Base-by-base conservation (phyloP, 768 basidiomycete genomes). In the Mycena capillaripes region DNA sequence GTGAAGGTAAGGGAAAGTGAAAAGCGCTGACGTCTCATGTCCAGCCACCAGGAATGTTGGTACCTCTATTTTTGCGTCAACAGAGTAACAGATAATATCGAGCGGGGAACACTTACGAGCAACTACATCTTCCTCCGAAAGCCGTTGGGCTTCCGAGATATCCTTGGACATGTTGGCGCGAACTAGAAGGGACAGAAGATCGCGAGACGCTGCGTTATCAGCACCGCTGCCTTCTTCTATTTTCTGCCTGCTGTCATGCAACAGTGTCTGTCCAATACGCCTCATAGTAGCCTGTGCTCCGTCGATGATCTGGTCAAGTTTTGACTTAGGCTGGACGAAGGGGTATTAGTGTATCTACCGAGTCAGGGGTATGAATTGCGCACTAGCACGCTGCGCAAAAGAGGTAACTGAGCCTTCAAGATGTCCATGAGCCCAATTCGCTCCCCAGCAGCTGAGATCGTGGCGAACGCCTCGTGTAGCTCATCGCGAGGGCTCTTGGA, bases 41-140 rank as follows among this genome's bases (percentile, higher is more conserved):
- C 58, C 58, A 17, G 58, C n/a, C n/a, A n/a, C n/a, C n/a, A n/a
- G n/a, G n/a, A n/a, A n/a, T n/a, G n/a, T n/a, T n/a, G n/a, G n/a
- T 3, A 60, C 58, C 42, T 60, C 58, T 60, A 21, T 44, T 10
- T 5, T 9, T 58, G 38, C 29, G 23, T 60, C 58, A 60, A n/a
- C 14, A 17, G 8, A 10, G 36, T 5, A 36, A 6, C 12, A 58
- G 23, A 25, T 40, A 16, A 40, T 44, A 12, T 25, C 25, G 23
- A 25, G 25, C 36, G 25, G 58, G 23, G 32, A 56, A 10, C 8
- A 63, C 61, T 17, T 46, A 25, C 61, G 61, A 16, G 61, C 61
- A 25, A 63, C 29, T 1, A 63, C 61, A 50, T 63, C 61, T 23
- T 48, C 61, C 7, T 63, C 61, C 19, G 61, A 63, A 12, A 63